Evolutionary conservation across 257 asterid species (phyloP).

Genomic region (Capsicum rhomboideum): DNA sequence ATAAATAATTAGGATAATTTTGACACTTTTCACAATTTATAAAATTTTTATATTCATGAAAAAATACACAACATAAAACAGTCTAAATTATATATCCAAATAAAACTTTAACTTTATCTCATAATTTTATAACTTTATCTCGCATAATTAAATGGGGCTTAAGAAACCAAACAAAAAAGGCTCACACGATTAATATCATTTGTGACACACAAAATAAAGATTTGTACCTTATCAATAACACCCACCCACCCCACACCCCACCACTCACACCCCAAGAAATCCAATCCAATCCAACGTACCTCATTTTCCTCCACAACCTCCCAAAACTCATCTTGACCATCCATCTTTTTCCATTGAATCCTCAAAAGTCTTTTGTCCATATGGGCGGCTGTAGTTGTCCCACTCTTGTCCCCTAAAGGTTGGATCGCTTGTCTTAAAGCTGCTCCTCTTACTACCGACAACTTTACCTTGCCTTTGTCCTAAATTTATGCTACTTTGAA

Average conservation of each 20-base stretch:
- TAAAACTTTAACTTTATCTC: too few relatives aligned
- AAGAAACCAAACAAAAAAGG: too few relatives aligned
- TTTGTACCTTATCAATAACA: too few relatives aligned
- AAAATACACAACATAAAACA: too few relatives aligned
- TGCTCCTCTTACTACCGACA: slow-evolving; percentile 53
- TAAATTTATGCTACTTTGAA: slow-evolving; percentile 27
- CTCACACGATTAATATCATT: too few relatives aligned
- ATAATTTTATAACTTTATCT: too few relatives aligned
- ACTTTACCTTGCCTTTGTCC: slow-evolving; percentile 33
- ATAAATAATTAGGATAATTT: too few relatives aligned
- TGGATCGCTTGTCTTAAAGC: slow-evolving; percentile 25
- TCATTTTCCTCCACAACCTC: slow-evolving; percentile 15
- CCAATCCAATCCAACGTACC: slow-evolving; percentile 2
- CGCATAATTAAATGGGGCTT: too few relatives aligned
- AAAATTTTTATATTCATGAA: too few relatives aligned
- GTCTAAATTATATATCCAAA: too few relatives aligned
- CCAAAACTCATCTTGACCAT: slow-evolving; percentile 32
- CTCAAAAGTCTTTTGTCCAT: slow-evolving; percentile 23
- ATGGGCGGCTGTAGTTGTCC: slow-evolving; percentile 63
- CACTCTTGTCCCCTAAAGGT: slow-evolving; percentile 49
- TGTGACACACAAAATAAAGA: too few relatives aligned
- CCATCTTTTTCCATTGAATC: slow-evolving; percentile 4
- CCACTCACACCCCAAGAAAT: neutral
- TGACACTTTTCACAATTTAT: too few relatives aligned
- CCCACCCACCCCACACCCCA: neutral